Evolutionary conservation across 2,329 filamentous ascomycete genomes (phyloP).

Genomic region (Lachnellula occidentalis): DNA sequence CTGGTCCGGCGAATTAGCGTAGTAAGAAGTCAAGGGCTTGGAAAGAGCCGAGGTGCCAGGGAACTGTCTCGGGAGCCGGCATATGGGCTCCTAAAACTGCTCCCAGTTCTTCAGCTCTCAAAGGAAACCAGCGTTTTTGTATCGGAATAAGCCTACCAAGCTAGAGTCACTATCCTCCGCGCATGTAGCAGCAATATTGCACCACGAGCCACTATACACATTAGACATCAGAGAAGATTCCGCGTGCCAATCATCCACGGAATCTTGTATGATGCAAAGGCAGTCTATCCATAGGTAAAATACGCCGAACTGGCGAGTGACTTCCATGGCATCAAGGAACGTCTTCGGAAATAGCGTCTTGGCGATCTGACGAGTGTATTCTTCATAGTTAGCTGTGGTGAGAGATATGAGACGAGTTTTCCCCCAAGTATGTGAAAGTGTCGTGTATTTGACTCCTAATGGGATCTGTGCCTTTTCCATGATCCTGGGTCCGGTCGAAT

Average conservation of each 20-base stretch:
- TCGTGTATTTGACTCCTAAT: conserved; percentile 16
- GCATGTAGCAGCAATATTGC: conserved; percentile 22
- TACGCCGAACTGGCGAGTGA: conserved; percentile 24
- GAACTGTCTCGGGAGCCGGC: too few species aligned
- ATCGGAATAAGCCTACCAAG: background rate
- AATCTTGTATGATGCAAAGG: conserved; percentile 31
- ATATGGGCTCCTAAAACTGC: too few species aligned
- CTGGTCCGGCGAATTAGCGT: too few species aligned
- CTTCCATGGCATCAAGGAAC: conserved; percentile 27
- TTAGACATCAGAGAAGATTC: conserved; percentile 24
- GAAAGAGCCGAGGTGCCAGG: too few species aligned
- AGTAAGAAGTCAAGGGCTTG: too few species aligned
- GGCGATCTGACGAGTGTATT: conserved; percentile 8
- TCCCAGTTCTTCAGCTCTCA: too few species aligned
- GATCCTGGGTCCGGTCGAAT: background rate
- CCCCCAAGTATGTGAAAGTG: conserved; percentile 28
- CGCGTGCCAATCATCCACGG: conserved; percentile 24
- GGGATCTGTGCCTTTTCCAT: background rate
- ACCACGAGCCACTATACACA: conserved; percentile 23
- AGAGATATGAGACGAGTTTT: conserved; percentile 12
- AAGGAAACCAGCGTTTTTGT: too few species aligned
- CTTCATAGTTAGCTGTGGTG: conserved; percentile 2
- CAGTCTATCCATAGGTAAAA: conserved; percentile 32
- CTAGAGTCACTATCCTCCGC: background rate
- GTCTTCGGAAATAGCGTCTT: conserved; percentile 19